A percentile compares a stretch with the other conserved stretches of the same genome.
phyloP scores from a whole-genome alignment of 2,329 filamentous ascomycete species.

The Trichoderma sp. region DNA sequence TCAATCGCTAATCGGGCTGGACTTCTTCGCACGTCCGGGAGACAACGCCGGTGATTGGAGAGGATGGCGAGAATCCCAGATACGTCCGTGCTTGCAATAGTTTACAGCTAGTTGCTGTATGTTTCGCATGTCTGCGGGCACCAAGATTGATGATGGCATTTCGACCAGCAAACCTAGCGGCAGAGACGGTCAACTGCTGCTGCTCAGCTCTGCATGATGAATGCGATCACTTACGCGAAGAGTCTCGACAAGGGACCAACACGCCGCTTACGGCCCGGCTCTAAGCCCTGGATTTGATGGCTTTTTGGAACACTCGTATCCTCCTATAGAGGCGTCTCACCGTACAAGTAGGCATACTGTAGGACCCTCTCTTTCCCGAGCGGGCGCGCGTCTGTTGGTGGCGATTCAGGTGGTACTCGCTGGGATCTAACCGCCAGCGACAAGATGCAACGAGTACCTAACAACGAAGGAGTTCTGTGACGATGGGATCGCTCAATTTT shows the following conservation, averaged over 20 bases:
- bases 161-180: neutral
- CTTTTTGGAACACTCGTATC: conserved; percentile 8
- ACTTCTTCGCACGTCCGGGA: neutral
- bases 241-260: neutral
- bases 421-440: conserved; percentile 18
- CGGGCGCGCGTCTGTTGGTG: conserved; percentile 12
- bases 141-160: neutral
- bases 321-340: neutral
- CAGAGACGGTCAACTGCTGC: neutral
- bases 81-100: neutral
- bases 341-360: neutral
- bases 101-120: neutral
- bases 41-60: neutral
- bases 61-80: neutral
- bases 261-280: neutral
- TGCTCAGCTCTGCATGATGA: neutral
- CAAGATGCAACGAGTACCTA: neutral
- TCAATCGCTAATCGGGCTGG: conserved; percentile 17
- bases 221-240: neutral
- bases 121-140: neutral
- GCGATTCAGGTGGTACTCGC: neutral
- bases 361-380: conserved; percentile 10
- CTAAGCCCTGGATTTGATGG: neutral
- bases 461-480: neutral
- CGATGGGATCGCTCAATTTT: neutral